A percentile compares a stretch with the other conserved stretches of the same genome.
Evolutionary conservation across 192 early-diverging fungal genomes (phyloP).

Genomic region (Backusella sp.): DNA sequence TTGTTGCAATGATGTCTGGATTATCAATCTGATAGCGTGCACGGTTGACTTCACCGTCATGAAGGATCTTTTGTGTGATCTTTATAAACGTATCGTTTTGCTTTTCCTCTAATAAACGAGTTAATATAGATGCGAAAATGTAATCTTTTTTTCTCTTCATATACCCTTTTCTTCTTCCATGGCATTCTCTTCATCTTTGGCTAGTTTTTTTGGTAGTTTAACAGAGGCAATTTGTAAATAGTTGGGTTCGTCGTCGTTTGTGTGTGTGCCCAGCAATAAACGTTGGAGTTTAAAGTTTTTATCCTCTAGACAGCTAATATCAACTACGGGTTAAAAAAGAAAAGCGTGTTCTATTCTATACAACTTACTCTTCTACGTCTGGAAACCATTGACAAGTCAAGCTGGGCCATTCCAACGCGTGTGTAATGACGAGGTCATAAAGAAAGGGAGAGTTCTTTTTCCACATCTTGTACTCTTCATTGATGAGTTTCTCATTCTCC

Average conservation of each 20-base stretch:
- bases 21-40: conserved; percentile 97
- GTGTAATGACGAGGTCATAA: conserved; percentile 95
- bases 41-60: conserved; percentile 97
- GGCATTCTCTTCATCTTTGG: conserved; percentile 12
- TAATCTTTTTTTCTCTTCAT: not conserved
- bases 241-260: conserved; percentile 94
- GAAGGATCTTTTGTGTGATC: conserved; percentile 94
- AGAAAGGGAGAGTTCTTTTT: conserved; percentile 99
- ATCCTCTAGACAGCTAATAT: conserved; percentile 57
- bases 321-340: not conserved
- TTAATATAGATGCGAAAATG: not conserved
- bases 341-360: not conserved
- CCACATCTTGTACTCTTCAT: conserved; percentile 99
- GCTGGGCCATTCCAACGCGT: conserved; percentile 97
- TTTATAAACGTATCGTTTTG: conserved; percentile 70
- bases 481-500: conserved; percentile 79
- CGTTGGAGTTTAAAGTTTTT: conserved; percentile 90
- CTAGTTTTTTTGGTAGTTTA: conserved; percentile 42
- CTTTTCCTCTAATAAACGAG: conserved; percentile 23
- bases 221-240: conserved; percentile 94
- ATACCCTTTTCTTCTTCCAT: conserved; percentile 25
- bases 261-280: conserved; percentile 93
- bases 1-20: conserved; percentile 96
- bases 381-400: conserved; percentile 98
- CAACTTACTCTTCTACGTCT: conserved; percentile 86